Percentiles rank a stretch among this genome's conserved stretches.
phyloP scores from a whole-genome alignment of 139 green algal genomes.

The Ettlia oleoabundans region DNA sequence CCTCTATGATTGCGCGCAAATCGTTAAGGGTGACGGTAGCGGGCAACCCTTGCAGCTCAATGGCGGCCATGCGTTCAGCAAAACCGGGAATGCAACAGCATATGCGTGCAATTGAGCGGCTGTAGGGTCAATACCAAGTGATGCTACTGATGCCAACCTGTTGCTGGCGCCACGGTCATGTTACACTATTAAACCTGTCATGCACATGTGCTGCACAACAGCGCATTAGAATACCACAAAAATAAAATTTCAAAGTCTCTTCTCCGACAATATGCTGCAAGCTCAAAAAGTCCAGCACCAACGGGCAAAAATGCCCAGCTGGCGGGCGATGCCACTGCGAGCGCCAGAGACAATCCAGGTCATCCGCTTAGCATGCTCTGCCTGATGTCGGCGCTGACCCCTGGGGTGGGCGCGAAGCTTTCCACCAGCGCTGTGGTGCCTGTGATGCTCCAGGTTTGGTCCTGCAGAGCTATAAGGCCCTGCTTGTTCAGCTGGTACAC shows the following conservation, averaged over 20 bases:
- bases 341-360: too few species aligned
- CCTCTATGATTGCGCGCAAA: background rate
- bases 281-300: too few species aligned
- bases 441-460: conserved; percentile 72
- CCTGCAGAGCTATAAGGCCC: conserved; percentile 54
- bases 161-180: too few species aligned
- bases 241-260: too few species aligned
- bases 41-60: background rate
- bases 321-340: background rate
- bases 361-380: background rate
- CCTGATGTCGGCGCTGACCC: conserved; percentile 25
- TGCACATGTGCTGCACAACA: too few species aligned
- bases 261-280: too few species aligned
- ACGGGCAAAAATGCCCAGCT: too few species aligned
- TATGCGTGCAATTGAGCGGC: too few species aligned
- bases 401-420: conserved; percentile 67
- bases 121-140: too few species aligned
- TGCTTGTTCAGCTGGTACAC: conserved; percentile 60
- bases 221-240: too few species aligned
- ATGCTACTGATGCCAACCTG: too few species aligned
- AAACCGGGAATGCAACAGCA: background rate
- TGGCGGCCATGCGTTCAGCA: background rate
- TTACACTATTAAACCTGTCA: too few species aligned
- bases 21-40: background rate
- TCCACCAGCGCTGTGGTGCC: conserved; percentile 55